A percentile compares a stretch with the other conserved stretches of the same genome.
phyloP scores from a whole-genome alignment of 1,284 basidiomycete species.

The Caloboletus inedulis region DNA sequence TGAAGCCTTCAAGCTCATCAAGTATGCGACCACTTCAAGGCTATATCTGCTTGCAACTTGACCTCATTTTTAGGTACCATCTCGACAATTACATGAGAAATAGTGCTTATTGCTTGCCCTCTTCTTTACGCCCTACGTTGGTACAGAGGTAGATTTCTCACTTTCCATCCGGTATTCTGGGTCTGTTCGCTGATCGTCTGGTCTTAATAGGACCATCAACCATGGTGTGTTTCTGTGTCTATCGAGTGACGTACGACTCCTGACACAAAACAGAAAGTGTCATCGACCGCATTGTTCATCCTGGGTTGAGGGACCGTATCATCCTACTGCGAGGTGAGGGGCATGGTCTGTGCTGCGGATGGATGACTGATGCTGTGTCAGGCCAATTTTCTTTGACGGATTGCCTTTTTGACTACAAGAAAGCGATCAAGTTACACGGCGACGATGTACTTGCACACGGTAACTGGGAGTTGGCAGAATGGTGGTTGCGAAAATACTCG shows the following conservation, averaged over 20 bases:
- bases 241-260: constrained; percentile 7
- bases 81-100: constrained; percentile 82
- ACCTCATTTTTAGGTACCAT: constrained; percentile 59
- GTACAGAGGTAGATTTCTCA: constrained; percentile 63
- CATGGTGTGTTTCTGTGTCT: constrained; percentile 55
- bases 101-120: constrained; percentile 81
- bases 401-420: constrained; percentile 68
- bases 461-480: constrained; percentile 86
- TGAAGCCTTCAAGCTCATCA: constrained; percentile 80
- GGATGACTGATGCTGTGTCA: constrained; percentile 42
- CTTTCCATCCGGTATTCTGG: neutral
- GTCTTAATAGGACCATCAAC: constrained; percentile 63
- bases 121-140: constrained; percentile 79
- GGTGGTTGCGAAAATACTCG: constrained; percentile 76
- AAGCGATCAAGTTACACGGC: constrained; percentile 71
- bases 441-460: constrained; percentile 84
- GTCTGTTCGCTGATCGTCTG: constrained; percentile 16
- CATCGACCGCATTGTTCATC: constrained; percentile 86
- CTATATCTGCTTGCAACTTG: neutral
- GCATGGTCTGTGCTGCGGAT: constrained; percentile 22
- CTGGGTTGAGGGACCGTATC: constrained; percentile 84
- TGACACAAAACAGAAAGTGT: constrained; percentile 59
- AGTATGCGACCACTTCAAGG: constrained; percentile 41
- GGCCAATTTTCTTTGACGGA: constrained; percentile 76
- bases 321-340: constrained; percentile 73